Percentiles rank a stretch among this genome's conserved stretches.
Conservation (phyloP, 805 yeast genomes). For the Sungouiella thailandica region DNA sequence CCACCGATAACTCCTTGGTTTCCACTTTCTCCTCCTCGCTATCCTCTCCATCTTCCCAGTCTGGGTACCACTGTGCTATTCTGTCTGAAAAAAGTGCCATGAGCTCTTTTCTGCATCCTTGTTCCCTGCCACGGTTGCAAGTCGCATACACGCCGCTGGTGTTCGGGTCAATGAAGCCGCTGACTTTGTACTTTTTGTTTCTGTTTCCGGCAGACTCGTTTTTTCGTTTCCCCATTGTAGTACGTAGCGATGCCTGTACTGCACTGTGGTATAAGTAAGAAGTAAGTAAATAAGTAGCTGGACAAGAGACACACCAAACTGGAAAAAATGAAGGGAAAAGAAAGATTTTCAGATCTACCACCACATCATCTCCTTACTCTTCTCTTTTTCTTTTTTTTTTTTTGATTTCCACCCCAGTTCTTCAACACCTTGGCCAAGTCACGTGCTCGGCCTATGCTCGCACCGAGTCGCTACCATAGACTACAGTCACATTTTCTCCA, state of each 20-base stretch:
- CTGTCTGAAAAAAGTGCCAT: conserved; percentile 46
- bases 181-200: conserved; percentile 42
- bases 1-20: conserved; percentile 49
- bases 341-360: no score
- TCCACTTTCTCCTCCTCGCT: conserved; percentile 19
- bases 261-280: no score
- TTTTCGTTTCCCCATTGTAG: conserved; percentile 15
- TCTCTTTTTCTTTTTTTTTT: no score
- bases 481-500: no score
- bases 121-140: conserved; percentile 77
- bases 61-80: conserved; percentile 29
- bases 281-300: no score
- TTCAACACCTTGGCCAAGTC: no score
- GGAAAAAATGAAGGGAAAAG: background rate
- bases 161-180: conserved; percentile 69
- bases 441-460: no score
- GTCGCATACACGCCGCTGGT: conserved; percentile 88
- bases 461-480: no score
- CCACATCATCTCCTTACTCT: no score
- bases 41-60: conserved; percentile 15
- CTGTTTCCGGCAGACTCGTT: conserved; percentile 21
- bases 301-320: no score
- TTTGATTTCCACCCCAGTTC: no score
- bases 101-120: conserved; percentile 71
- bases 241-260: no score